Conservation (phyloP, 1,284 basidiomycete species). For the Sparassis latifolia region DNA sequence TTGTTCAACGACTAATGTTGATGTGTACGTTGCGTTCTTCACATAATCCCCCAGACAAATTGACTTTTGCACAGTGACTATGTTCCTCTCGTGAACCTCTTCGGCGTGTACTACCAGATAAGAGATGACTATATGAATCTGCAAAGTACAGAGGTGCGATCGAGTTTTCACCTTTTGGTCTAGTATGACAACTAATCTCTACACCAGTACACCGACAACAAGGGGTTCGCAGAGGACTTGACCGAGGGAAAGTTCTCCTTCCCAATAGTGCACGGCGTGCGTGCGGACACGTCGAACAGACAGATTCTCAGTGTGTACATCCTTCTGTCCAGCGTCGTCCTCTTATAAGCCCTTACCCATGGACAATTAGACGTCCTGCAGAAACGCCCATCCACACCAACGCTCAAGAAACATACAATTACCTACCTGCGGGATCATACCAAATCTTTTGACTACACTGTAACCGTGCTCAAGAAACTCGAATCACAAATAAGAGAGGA, state of each 20-base stretch:
- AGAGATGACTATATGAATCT: conserved; percentile 97
- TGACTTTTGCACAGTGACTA: conserved; percentile 56
- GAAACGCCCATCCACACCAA: conserved; percentile 77
- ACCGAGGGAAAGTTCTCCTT: conserved; percentile 97
- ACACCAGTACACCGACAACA: conserved; percentile 78
- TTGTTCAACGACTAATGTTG: conserved; percentile 54
- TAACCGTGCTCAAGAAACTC: conserved; percentile 50
- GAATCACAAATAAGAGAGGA: conserved; percentile 50
- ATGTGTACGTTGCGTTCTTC: conserved; percentile 43
- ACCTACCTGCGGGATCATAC: conserved; percentile 52
- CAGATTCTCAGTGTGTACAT: conserved; percentile 70
- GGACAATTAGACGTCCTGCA: conserved; percentile 70
- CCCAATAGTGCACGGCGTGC: conserved; percentile 85
- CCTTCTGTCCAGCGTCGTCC: neutral
- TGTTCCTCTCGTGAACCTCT: conserved; percentile 88
- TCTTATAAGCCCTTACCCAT: neutral
- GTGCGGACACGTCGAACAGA: conserved; percentile 67
- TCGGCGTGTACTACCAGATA: conserved; percentile 95
- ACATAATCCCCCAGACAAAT: neutral
- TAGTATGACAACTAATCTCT: conserved; percentile 3
- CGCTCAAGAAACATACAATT: conserved; percentile 64
- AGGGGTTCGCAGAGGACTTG: conserved; percentile 91
- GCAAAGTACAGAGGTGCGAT: conserved; percentile 69
- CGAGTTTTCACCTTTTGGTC: neutral
- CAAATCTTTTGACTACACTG: conserved; percentile 72